Conservation (phyloP, 2,329 filamentous ascomycete species). For the Xylariaceae sp. region DNA sequence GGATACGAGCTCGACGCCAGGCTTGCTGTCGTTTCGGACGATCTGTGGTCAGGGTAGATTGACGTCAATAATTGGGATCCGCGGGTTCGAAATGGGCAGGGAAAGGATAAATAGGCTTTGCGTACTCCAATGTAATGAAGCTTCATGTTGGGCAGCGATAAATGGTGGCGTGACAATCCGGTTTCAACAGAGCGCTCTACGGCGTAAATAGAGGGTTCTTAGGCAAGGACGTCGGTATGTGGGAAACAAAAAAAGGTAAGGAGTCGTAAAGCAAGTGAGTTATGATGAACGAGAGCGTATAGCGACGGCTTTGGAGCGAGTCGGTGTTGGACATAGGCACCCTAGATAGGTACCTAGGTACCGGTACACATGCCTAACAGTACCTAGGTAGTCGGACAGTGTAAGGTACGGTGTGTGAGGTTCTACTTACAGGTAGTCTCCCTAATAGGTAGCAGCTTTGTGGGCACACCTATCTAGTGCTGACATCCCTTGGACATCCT, state of each 20-base stretch:
- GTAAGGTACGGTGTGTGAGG: too few relatives aligned
- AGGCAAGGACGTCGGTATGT: conserved; percentile 1
- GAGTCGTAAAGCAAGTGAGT: not conserved
- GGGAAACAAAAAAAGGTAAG: not conserved
- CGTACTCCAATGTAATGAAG: conserved; percentile 81
- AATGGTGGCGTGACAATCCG: not conserved
- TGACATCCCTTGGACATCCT: too few relatives aligned
- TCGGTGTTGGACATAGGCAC: too few relatives aligned
- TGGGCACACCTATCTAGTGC: too few relatives aligned
- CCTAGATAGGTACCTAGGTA: not conserved
- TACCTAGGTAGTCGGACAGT: too few relatives aligned
- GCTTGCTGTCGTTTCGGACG: conserved; percentile 71
- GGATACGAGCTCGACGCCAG: conserved; percentile 67
- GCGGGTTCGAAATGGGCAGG: conserved; percentile 23
- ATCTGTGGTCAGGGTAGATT: conserved; percentile 48
- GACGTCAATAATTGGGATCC: conserved; percentile 13
- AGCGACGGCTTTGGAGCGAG: too few relatives aligned
- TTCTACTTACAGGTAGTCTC: too few relatives aligned
- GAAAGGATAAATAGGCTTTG: conserved; percentile 15
- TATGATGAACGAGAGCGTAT: conserved; percentile 1
- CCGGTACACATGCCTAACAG: not conserved
- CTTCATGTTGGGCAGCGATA: conserved; percentile 59
- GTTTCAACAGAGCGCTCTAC: not conserved
- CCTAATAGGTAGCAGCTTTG: too few relatives aligned
- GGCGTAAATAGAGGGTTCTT: not conserved